Evolutionary conservation across 2,329 filamentous ascomycete genomes (phyloP).

Genomic region (Paraconiothyrium sp.): DNA sequence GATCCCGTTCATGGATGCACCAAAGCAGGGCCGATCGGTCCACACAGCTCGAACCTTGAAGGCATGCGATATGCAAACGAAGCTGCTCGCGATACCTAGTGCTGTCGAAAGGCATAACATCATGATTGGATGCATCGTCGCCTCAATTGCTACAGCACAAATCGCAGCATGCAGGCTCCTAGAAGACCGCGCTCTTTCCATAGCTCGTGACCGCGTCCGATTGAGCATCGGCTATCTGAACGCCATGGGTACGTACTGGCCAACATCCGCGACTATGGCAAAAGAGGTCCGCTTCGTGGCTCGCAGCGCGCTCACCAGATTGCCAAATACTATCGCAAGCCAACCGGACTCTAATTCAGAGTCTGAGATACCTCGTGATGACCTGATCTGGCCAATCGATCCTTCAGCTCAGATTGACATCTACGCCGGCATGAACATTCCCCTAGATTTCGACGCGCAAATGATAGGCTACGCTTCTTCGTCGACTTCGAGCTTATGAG

Average conservation of each 20-base stretch:
- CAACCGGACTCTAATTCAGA: slow-evolving; percentile 26
- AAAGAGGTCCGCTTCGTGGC: slow-evolving; percentile 78
- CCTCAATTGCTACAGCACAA: slow-evolving; percentile 41
- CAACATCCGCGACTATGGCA: slow-evolving; percentile 73
- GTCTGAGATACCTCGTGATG: slow-evolving; percentile 42
- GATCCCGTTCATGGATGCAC: slow-evolving; percentile 57
- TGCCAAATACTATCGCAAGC: slow-evolving; percentile 19
- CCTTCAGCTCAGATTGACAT: slow-evolving; percentile 44
- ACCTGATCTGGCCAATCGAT: slow-evolving; percentile 41
- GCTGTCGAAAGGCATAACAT: slow-evolving; percentile 73
- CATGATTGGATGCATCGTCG: slow-evolving; percentile 41
- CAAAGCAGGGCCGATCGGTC: slow-evolving; percentile 51
- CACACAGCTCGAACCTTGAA: slow-evolving; percentile 83
- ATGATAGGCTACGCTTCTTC: slow-evolving; percentile 25
- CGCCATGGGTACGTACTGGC: slow-evolving; percentile 73
- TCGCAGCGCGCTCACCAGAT: slow-evolving; percentile 66
- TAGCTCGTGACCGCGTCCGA: slow-evolving; percentile 76
- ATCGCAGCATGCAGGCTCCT: slow-evolving; percentile 71
- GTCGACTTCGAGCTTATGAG: slow-evolving; percentile 22
- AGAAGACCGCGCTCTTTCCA: slow-evolving; percentile 66
- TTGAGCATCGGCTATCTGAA: slow-evolving; percentile 81
- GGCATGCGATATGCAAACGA: slow-evolving; percentile 79
- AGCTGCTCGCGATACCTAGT: slow-evolving; percentile 76
- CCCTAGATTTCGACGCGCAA: slow-evolving; percentile 31
- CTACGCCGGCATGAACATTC: slow-evolving; percentile 41